Conservation (phyloP, 2,329 filamentous ascomycete species). For the Incumbomyces delicatus region DNA sequence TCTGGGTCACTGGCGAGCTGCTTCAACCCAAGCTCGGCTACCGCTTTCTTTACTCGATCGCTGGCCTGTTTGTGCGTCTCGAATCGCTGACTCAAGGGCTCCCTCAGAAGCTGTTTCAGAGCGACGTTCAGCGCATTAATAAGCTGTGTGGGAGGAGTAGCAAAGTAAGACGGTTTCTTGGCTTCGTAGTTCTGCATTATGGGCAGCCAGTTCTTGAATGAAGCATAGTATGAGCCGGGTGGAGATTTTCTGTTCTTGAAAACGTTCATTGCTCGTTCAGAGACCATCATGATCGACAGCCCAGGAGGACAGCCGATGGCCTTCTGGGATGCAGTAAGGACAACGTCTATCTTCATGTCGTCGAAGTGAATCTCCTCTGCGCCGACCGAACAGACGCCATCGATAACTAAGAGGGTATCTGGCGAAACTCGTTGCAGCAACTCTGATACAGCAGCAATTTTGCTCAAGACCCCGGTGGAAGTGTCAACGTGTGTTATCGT, state of each 20-base stretch:
- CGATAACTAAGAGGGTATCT: constrained; percentile 81
- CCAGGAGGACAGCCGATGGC: constrained; percentile 92
- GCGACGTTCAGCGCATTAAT: constrained; percentile 86
- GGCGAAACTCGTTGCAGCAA: constrained; percentile 79
- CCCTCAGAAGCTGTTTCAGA: constrained; percentile 73
- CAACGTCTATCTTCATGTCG: constrained; percentile 84
- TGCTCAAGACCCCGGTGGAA: constrained; percentile 87
- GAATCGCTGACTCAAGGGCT: constrained; percentile 73
- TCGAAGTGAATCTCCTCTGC: constrained; percentile 95
- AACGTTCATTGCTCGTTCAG: constrained; percentile 70
- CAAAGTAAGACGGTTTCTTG: constrained; percentile 95
- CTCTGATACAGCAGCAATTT: constrained; percentile 74
- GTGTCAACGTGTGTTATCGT: constrained; percentile 97
- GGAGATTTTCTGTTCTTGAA: constrained; percentile 73
- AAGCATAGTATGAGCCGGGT: constrained; percentile 84
- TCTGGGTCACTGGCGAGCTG: constrained; percentile 77
- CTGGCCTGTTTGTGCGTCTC: constrained; percentile 68
- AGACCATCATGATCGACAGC: constrained; percentile 88
- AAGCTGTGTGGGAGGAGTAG: constrained; percentile 88
- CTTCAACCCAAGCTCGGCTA: constrained; percentile 72
- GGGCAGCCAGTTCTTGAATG: constrained; percentile 93
- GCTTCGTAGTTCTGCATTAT: constrained; percentile 99
- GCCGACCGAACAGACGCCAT: constrained; percentile 94
- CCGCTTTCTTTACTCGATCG: constrained; percentile 74
- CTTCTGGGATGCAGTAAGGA: constrained; percentile 92